Base-by-base conservation (phyloP, 2,329 filamentous ascomycete genomes). In the Bipolaris cookei region DNA sequence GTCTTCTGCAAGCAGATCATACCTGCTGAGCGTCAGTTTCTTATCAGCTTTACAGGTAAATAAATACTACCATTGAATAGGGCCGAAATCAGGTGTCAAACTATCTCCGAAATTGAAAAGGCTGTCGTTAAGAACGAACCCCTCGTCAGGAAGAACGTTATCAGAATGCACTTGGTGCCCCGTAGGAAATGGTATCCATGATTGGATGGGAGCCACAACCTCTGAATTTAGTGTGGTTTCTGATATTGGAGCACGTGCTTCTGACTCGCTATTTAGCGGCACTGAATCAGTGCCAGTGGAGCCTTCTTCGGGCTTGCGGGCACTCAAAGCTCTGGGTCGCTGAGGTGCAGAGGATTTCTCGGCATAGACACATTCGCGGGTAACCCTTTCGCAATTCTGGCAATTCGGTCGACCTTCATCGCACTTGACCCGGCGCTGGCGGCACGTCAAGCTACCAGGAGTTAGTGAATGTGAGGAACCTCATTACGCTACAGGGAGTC, bases 391-490 rank as follows among this genome's bases (percentile, higher is more conserved):
- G 64, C 79, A 82, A 54, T 78, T 77, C 16, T 72, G 74, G 61
- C 80, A 81, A 20, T 69, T 63, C 7, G 78, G 80, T 54, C 74
- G 78, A 30, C 69, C 71, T 66, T 83, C 81, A 56, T 82, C 81
- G 65, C 81, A 83, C 67, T 83, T 83, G 64, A 82, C 80, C 58
- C 82, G 78, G 43, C 81, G 72, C 56, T 77, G 76, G 30, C 79
- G 78, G 62, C 80, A 82, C n/a, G 77, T 78, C 52, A 78, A 64
- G 61, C 77, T 80, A 20, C 32, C 11, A 48, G 10, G 41, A 3
- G 30, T 67, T 21, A 66, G 63, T 41, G 41, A 47, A 37, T 20
- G 14, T 34, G 28, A 14, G 14, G 23, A 11, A 18, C 6, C 7
- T 7, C 21, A 45, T n/a, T 13, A 28, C 6, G 14, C 3, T 8